Evolutionary conservation across 2,329 filamentous ascomycete species (phyloP).

Genomic region (Xylaria sp.): DNA sequence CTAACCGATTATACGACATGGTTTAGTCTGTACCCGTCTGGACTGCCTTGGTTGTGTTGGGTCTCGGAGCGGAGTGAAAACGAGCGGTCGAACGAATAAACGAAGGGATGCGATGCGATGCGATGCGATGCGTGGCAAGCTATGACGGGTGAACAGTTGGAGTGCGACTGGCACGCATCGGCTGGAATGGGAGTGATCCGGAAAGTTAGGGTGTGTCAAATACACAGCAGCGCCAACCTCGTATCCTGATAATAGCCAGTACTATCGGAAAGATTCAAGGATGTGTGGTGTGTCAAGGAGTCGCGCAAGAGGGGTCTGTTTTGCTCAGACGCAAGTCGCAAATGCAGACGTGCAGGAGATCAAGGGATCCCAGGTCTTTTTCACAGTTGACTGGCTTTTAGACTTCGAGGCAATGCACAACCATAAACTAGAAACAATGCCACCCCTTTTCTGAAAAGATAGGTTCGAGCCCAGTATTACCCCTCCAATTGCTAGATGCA

Average conservation of each 20-base stretch:
- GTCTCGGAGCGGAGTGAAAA: constrained; percentile 33
- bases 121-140: constrained; percentile 33
- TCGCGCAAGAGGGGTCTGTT: constrained; percentile 25
- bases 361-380: constrained; percentile 22
- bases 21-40: constrained; percentile 36
- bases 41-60: constrained; percentile 22
- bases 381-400: constrained; percentile 15
- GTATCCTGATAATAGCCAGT: constrained; percentile 29
- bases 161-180: constrained; percentile 34
- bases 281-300: constrained; percentile 31
- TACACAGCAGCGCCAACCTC: constrained; percentile 20
- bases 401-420: constrained; percentile 8
- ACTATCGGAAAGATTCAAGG: constrained; percentile 22
- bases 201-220: constrained; percentile 16
- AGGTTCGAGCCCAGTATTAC: not conserved
- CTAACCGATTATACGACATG: constrained; percentile 81
- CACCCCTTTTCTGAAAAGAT: not conserved
- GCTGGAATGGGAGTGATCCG: constrained; percentile 33
- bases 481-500: not conserved
- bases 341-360: constrained; percentile 13
- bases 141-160: constrained; percentile 29
- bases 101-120: constrained; percentile 24
- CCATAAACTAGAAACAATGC: constrained; percentile 7
- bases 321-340: constrained; percentile 10
- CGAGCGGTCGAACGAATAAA: constrained; percentile 17